Conservation (phyloP, 805 yeast genomes). For the Hyphopichia homilentoma region DNA sequence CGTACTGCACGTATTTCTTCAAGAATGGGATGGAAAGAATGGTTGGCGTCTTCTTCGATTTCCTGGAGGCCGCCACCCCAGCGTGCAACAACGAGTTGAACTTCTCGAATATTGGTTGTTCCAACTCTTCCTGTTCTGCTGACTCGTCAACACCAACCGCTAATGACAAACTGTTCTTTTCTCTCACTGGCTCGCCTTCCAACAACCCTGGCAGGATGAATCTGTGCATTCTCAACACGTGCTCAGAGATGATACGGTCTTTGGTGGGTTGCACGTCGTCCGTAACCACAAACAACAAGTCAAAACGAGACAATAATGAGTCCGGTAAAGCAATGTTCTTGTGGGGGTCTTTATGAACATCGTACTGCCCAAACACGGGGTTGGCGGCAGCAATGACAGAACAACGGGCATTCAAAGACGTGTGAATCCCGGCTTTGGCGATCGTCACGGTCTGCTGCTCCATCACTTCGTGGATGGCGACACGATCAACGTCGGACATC, state of each 20-base stretch:
- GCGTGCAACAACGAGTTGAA: slow-evolving; percentile 79
- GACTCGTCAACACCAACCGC: slow-evolving; percentile 70
- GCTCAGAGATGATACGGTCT: slow-evolving; percentile 88
- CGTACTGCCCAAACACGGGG: slow-evolving; percentile 96
- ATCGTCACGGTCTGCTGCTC: slow-evolving; percentile 98
- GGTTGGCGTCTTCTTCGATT: slow-evolving; percentile 23
- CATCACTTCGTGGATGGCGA: slow-evolving; percentile 99
- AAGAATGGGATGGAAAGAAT: slow-evolving; percentile 74
- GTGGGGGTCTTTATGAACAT: slow-evolving; percentile 92
- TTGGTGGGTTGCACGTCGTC: slow-evolving; percentile 85
- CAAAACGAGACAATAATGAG: slow-evolving; percentile 94
- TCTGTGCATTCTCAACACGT: slow-evolving; percentile 90
- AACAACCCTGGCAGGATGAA: slow-evolving; percentile 81
- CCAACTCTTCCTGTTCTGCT: slow-evolving; percentile 40
- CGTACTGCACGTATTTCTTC: slow-evolving; percentile 90
- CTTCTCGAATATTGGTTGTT: slow-evolving; percentile 75
- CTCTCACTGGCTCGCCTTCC: slow-evolving; percentile 93
- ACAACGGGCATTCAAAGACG: slow-evolving; percentile 93
- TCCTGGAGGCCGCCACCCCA: slow-evolving; percentile 46
- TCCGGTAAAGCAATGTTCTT: slow-evolving; percentile 96
- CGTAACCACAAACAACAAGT: slow-evolving; percentile 89
- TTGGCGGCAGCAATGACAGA: slow-evolving; percentile 97
- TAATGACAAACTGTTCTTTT: slow-evolving; percentile 61
- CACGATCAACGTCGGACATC: slow-evolving; percentile 95
- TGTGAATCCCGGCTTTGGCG: slow-evolving; percentile 97